Conservation (phyloP, 2,329 filamentous ascomycete species). For the Chrysosporium keratinophilum region DNA sequence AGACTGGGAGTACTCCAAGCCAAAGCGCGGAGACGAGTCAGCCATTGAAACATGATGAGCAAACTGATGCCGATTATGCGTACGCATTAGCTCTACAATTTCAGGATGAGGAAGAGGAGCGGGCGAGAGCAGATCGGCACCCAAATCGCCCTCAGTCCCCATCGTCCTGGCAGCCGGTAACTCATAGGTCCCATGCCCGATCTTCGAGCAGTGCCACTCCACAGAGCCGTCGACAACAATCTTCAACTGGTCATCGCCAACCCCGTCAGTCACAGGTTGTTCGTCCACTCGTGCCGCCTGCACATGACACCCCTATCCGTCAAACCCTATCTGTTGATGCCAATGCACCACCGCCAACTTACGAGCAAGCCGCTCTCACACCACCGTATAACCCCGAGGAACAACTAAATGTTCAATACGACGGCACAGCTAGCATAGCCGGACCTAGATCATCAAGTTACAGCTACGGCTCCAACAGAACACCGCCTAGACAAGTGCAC, state of each 20-base stretch:
- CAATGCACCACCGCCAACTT: slow-evolving; percentile 52
- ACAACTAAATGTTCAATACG: background rate
- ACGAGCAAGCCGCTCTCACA: slow-evolving; percentile 52
- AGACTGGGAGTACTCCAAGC: slow-evolving; percentile 3
- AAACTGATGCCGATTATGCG: slow-evolving; percentile 60
- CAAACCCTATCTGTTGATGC: slow-evolving; percentile 33
- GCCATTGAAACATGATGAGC: slow-evolving; percentile 50
- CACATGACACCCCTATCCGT: slow-evolving; percentile 12
- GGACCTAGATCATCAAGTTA: slow-evolving; percentile 15
- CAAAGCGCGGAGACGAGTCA: slow-evolving; percentile 28
- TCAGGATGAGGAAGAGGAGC: slow-evolving; percentile 86
- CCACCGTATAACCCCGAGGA: slow-evolving; percentile 40
- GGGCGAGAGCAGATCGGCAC: slow-evolving; percentile 36
- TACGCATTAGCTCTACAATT: slow-evolving; percentile 83
- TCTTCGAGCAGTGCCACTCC: background rate
- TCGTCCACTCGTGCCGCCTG: slow-evolving; percentile 31
- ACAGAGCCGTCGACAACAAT: slow-evolving; percentile 7
- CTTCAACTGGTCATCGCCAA: slow-evolving; percentile 18
- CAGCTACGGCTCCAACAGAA: background rate
- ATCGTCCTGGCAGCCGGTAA: background rate
- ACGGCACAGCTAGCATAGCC: slow-evolving; percentile 6
- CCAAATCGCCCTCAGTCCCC: slow-evolving; percentile 6
- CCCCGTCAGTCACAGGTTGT: slow-evolving; percentile 14
- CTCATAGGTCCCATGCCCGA: background rate
- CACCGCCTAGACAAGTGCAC: background rate